phyloP scores from a whole-genome alignment of 2,329 filamentous ascomycete species.

The Cytospora chrysosperma region DNA sequence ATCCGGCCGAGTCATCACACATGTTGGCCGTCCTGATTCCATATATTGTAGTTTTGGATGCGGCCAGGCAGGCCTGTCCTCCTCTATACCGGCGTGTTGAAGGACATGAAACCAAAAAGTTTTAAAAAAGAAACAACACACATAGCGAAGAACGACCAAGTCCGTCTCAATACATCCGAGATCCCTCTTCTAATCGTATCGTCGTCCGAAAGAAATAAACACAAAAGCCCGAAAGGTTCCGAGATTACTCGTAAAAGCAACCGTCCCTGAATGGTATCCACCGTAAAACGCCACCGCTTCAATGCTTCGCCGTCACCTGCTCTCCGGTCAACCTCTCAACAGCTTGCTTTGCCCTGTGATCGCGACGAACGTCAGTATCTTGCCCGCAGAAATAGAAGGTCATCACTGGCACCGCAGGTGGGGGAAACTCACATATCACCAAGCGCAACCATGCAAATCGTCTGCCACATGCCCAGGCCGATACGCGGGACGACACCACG shows the following conservation, averaged over 20 bases:
- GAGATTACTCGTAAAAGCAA: not conserved
- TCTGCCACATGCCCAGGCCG: slow-evolving; percentile 97
- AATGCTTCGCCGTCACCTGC: slow-evolving; percentile 66
- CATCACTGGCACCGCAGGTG: slow-evolving; percentile 15
- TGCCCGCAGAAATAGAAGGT: not conserved
- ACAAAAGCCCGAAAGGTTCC: not conserved
- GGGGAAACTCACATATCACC: slow-evolving; percentile 83
- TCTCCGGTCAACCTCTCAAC: slow-evolving; percentile 67
- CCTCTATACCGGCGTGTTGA: not conserved
- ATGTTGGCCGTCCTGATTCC: not conserved
- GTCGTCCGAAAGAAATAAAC: not conserved
- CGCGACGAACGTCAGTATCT: slow-evolving; percentile 15
- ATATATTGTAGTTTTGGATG: not conserved
- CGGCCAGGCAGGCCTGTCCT: not conserved
- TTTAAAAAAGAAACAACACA: not conserved
- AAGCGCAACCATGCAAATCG: slow-evolving; percentile 98
- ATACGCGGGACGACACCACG: slow-evolving; percentile 93
- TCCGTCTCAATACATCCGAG: not conserved
- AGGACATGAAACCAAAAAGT: not conserved
- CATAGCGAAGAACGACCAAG: not conserved
- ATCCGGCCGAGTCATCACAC: not conserved
- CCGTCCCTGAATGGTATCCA: not conserved
- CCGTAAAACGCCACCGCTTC: slow-evolving; percentile 41
- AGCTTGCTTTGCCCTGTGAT: slow-evolving; percentile 61
- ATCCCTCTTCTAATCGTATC: not conserved